Conservation (phyloP, 768 basidiomycete species). For the Tylopilus rubrobrunneus region DNA sequence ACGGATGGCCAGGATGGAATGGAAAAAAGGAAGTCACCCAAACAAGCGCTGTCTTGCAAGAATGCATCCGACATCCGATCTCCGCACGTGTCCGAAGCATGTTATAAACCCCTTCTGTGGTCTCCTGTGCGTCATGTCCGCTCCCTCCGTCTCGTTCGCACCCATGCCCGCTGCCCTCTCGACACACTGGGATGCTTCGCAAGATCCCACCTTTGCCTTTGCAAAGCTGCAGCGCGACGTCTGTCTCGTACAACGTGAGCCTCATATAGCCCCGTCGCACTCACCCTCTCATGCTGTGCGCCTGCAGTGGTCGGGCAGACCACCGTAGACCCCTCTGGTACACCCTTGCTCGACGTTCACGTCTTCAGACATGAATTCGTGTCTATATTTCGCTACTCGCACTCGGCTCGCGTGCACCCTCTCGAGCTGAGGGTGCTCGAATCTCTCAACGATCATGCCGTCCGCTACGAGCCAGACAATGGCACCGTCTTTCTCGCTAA, state of each 20-base stretch:
- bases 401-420: conserved; percentile 40
- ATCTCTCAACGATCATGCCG: conserved; percentile 42
- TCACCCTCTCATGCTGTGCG: neutral
- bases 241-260: conserved; percentile 30
- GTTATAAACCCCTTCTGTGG: neutral
- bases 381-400: conserved; percentile 57
- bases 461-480: conserved; percentile 55
- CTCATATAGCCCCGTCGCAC: neutral
- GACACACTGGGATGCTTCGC: conserved; percentile 10
- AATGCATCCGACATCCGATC: neutral
- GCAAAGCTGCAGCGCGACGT: conserved; percentile 24
- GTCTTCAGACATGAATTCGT: conserved; percentile 52
- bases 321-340: conserved; percentile 8
- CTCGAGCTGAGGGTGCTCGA: conserved; percentile 47
- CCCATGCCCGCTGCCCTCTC: conserved; percentile 10
- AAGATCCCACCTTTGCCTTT: conserved; percentile 36
- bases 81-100: neutral
- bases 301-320: conserved; percentile 17
- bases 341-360: conserved; percentile 19
- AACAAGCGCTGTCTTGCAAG: neutral
- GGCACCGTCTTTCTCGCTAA: conserved; percentile 58
- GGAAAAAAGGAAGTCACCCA: neutral
- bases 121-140: conserved; percentile 8
- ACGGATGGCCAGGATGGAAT: no score
- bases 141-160: conserved; percentile 22